Percentiles rank a stretch among this genome's conserved stretches.
Conservation (phyloP, 1,284 basidiomycete species). For the Puccinia triticina region DNA sequence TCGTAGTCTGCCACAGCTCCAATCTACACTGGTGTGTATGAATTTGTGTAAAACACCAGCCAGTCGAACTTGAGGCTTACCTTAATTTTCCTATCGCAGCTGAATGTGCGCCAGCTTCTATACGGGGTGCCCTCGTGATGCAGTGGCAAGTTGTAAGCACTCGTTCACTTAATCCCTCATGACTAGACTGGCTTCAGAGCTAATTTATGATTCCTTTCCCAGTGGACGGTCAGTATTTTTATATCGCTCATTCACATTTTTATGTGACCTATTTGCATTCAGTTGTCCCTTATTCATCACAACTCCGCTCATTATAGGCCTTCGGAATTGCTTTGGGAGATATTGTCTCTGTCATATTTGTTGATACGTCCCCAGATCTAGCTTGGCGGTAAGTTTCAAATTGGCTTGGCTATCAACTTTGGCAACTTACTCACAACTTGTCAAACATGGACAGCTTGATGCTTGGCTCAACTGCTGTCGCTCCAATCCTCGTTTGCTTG, state of each 20-base stretch:
- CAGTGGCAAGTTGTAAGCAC: conserved; percentile 64
- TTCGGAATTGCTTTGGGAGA: conserved; percentile 51
- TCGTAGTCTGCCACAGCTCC: conserved; percentile 66
- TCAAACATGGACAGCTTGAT: conserved; percentile 21
- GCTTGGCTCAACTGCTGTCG: conserved; percentile 49
- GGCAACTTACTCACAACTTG: neutral
- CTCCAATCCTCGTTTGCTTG: conserved; percentile 38
- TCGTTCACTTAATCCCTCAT: too few relatives aligned
- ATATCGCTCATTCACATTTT: too few relatives aligned
- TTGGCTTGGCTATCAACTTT: neutral
- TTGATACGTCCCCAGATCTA: conserved; percentile 32
- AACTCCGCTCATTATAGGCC: neutral
- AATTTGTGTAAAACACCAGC: neutral
- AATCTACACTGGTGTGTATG: conserved; percentile 59
- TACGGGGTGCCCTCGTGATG: conserved; percentile 78
- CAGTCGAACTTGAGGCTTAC: neutral
- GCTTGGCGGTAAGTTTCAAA: conserved; percentile 32
- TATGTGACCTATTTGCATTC: too few relatives aligned
- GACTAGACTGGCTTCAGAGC: too few relatives aligned
- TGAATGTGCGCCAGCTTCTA: conserved; percentile 66
- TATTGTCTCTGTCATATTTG: conserved; percentile 44
- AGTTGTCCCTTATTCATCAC: too few relatives aligned
- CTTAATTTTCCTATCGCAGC: neutral
- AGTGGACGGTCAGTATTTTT: conserved; percentile 51
- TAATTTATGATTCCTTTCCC: neutral